These are phyloP conservation scores for Leishmania major DNA, from an alignment of 208 protist species.

Conservation along the genomic window DNA sequence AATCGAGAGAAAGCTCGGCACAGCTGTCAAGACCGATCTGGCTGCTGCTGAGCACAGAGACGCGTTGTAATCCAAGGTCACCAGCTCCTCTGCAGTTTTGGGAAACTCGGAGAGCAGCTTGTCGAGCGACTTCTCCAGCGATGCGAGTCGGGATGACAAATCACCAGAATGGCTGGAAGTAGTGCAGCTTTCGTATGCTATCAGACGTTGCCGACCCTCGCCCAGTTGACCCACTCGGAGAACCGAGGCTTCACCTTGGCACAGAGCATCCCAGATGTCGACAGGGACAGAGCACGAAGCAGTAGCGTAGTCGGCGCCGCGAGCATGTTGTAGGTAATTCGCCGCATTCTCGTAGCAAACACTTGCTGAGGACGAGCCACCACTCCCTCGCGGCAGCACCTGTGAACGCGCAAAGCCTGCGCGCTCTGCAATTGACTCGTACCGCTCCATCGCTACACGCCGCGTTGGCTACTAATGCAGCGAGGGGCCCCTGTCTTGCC, in stretches of 20 bases:
- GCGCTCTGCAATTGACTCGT: background rate
- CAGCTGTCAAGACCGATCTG: background rate
- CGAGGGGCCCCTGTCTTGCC: background rate
- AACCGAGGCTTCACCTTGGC: background rate
- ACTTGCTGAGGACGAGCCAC: background rate
- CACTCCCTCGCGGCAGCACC: background rate
- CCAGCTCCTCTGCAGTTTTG: background rate
- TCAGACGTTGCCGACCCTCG: background rate
- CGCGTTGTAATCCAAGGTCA: background rate
- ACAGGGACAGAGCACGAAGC: background rate
- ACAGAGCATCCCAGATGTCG: constrained; percentile 1
- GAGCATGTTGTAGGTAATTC: constrained; percentile 2
- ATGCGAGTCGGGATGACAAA: background rate
- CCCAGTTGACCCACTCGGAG: background rate
- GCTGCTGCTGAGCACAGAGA: constrained; percentile 1
- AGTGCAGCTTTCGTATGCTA: background rate
- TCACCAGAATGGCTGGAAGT: background rate
- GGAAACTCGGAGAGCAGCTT: constrained; percentile 25
- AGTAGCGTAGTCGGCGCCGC: too few relatives aligned
- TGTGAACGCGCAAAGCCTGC: background rate
- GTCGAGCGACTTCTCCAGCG: constrained; percentile 17
- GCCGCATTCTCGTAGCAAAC: too few relatives aligned
- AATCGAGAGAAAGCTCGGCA: background rate
- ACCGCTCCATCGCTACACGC: constrained; percentile 6
- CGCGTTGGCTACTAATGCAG: background rate